A percentile compares a stretch with the other conserved stretches of the same genome.
These are phyloP conservation scores for Aspergillus ochraceoroseus DNA, from an alignment of 2,329 filamentous ascomycete species.

Conservation along the genomic window DNA sequence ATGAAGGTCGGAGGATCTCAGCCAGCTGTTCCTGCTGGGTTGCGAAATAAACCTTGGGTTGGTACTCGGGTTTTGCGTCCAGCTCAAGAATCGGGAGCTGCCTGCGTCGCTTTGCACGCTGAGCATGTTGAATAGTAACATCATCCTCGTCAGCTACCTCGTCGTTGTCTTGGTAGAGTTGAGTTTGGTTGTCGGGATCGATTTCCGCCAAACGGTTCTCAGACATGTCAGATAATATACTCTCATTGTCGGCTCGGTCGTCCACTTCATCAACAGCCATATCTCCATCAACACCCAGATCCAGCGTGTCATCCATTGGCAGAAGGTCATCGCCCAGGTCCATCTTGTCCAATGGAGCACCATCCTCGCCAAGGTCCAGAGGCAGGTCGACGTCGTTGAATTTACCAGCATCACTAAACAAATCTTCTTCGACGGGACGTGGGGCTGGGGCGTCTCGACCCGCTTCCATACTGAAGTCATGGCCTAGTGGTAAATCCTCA, in stretches of 20 bases:
- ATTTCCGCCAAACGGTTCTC: constrained; percentile 52
- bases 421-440: constrained; percentile 53
- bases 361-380: constrained; percentile 47
- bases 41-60: constrained; percentile 66
- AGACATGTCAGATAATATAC: constrained; percentile 65
- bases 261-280: constrained; percentile 47
- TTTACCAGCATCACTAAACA: constrained; percentile 60
- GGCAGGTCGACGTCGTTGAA: constrained; percentile 51
- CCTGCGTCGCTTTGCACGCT: constrained; percentile 73
- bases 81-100: constrained; percentile 62
- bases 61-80: constrained; percentile 76
- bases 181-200: constrained; percentile 46
- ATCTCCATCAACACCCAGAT: constrained; percentile 50
- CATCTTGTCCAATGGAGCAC: constrained; percentile 41
- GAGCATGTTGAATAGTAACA: constrained; percentile 58
- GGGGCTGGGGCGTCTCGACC: constrained; percentile 77
- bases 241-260: constrained; percentile 56
- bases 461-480: constrained; percentile 70
- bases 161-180: constrained; percentile 46
- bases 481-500: constrained; percentile 61
- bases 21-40: constrained; percentile 80
- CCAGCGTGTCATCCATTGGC: constrained; percentile 53
- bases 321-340: constrained; percentile 46
- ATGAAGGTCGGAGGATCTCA: constrained; percentile 75
- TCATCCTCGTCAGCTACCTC: constrained; percentile 48